phyloP scores from a whole-genome alignment of 306 rosid genomes.

The Datisca glomerata region DNA sequence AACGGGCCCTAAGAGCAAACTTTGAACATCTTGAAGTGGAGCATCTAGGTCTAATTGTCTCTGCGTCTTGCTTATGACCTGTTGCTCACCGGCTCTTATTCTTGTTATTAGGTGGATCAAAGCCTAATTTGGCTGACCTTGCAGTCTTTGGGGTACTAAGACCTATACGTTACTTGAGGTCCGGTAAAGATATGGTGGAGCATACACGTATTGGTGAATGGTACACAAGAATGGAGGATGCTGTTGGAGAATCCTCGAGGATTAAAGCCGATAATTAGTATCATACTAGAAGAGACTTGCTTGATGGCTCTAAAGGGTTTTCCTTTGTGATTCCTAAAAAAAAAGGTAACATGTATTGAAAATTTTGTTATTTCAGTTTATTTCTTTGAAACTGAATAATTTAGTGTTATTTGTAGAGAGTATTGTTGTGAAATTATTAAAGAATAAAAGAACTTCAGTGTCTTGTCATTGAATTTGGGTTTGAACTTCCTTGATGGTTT shows the following conservation, averaged over 20 bases:
- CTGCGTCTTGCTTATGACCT: neutral
- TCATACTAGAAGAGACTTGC: too few relatives aligned
- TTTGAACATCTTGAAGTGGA: too few relatives aligned
- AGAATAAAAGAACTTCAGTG: neutral
- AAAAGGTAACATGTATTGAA: neutral
- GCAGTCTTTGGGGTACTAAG: conserved; percentile 65
- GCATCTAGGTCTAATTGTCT: too few relatives aligned
- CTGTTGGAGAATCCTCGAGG: conserved; percentile 62
- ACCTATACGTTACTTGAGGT: conserved; percentile 80
- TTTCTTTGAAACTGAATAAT: neutral
- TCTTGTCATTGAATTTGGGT: neutral
- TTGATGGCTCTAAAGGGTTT: neutral
- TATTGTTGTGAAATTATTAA: neutral
- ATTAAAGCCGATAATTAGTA: conserved; percentile 29
- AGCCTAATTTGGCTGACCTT: conserved; percentile 46
- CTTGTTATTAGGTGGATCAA: conserved; percentile 35
- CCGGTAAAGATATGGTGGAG: conserved; percentile 96
- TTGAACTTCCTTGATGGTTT: neutral
- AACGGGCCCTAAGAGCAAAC: too few relatives aligned
- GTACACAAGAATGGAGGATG: conserved; percentile 81
- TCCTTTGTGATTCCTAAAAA: neutral
- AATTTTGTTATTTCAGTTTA: neutral
- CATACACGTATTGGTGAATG: conserved; percentile 88
- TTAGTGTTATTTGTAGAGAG: neutral
- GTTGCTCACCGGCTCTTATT: too few relatives aligned